Conservation (phyloP, 441 rosid species). For the Croton laevigatus region DNA sequence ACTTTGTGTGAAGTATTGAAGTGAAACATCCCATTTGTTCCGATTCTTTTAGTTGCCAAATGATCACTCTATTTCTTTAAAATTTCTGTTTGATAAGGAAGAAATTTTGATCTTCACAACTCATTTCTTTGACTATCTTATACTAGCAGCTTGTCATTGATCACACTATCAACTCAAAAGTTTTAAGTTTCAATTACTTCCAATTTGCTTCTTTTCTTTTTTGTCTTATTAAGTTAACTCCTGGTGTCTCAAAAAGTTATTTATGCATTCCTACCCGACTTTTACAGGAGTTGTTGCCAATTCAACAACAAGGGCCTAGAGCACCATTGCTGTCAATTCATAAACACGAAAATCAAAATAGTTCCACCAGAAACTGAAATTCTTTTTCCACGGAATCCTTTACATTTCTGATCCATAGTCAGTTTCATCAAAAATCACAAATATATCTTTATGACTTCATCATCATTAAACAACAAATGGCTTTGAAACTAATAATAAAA, state of each 20-base stretch:
- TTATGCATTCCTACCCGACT: no score
- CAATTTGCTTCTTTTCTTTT: background rate
- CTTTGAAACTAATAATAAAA: no score
- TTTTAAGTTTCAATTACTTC: background rate
- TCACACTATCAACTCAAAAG: background rate
- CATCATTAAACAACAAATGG: no score
- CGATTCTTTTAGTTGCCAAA: background rate
- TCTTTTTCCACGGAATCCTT: no score
- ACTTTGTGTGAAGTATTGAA: no score
- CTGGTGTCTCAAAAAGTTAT: no score
- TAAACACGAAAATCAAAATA: no score
- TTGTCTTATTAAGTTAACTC: background rate
- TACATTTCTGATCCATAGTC: no score
- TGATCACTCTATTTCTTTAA: background rate
- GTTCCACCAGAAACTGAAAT: no score
- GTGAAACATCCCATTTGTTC: background rate
- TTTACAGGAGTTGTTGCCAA: constrained; percentile 81
- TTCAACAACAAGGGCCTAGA: constrained; percentile 97
- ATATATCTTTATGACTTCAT: no score
- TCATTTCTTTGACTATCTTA: background rate
- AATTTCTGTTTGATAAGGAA: background rate
- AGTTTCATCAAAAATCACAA: no score
- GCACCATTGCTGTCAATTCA: no score
- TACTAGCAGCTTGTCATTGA: background rate
- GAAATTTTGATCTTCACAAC: background rate